Conservation (phyloP, 495 filamentous ascomycete genomes). For the Penicillium cataractarum region DNA sequence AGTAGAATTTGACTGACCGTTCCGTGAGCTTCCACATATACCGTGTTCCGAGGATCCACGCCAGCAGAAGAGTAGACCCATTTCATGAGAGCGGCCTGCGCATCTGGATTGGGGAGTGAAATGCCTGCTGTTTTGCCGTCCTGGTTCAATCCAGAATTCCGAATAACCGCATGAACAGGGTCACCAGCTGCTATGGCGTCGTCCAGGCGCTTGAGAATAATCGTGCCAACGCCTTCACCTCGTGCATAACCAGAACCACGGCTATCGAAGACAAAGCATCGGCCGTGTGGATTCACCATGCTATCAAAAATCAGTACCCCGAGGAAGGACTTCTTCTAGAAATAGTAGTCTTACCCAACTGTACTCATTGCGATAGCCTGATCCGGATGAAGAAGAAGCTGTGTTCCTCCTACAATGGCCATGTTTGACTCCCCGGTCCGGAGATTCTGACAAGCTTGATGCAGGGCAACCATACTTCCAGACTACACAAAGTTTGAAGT, state of each 20-base stretch:
- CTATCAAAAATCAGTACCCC: constrained; percentile 11
- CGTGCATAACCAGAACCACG: constrained; percentile 47
- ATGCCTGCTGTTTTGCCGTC: constrained; percentile 44
- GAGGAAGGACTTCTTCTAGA: too few relatives aligned
- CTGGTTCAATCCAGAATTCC: constrained; percentile 46
- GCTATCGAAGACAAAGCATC: constrained; percentile 10
- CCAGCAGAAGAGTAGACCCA: constrained; percentile 27
- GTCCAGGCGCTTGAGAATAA: constrained; percentile 31
- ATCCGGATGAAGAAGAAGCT: constrained; percentile 1
- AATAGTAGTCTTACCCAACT: background rate
- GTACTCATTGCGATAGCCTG: constrained; percentile 5
- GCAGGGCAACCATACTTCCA: constrained; percentile 4
- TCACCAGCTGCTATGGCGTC: constrained; percentile 32
- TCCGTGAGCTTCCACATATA: constrained; percentile 36
- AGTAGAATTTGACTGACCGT: background rate
- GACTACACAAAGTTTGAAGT: background rate
- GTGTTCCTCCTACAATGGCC: constrained; percentile 4
- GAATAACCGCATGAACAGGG: constrained; percentile 39
- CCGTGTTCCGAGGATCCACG: constrained; percentile 26
- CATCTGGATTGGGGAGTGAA: constrained; percentile 29
- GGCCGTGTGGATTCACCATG: constrained; percentile 5
- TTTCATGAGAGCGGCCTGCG: constrained; percentile 22
- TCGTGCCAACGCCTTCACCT: constrained; percentile 51
- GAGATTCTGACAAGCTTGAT: constrained; percentile 7
- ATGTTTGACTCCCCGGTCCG: constrained; percentile 2